phyloP scores from a whole-genome alignment of 805 yeast genomes.

The Cyberlindnera mississippiensis region DNA sequence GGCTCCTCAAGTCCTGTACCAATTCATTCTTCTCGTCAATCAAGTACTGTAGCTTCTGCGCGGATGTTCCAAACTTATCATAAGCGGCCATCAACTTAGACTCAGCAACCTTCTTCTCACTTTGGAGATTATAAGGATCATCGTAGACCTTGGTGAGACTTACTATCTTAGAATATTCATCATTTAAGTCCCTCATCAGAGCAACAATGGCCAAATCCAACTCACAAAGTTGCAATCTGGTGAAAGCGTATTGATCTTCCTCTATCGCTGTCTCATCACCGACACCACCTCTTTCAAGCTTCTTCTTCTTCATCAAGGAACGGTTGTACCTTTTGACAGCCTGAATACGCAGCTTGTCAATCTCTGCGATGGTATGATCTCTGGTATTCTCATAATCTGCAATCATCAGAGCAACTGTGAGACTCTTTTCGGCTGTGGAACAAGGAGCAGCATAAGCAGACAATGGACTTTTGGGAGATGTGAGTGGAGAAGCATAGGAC shows the following conservation, averaged over 20 bases:
- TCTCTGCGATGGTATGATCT: slow-evolving; percentile 3
- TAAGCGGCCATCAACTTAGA: slow-evolving; percentile 1
- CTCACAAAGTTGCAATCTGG: slow-evolving; percentile 8
- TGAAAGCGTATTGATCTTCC: not conserved
- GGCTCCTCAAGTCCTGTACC: not conserved
- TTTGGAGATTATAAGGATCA: slow-evolving; percentile 5
- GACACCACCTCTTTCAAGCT: not conserved
- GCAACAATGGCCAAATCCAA: slow-evolving; percentile 10
- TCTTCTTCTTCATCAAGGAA: slow-evolving; percentile 1
- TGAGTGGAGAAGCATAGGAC: not conserved
- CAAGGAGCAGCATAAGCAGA: not conserved
- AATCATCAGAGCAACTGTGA: slow-evolving; percentile 5
- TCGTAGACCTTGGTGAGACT: not conserved
- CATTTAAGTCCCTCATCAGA: slow-evolving; percentile 3
- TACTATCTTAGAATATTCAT: slow-evolving; percentile 1
- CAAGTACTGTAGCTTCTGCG: slow-evolving; percentile 5
- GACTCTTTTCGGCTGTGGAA: not conserved
- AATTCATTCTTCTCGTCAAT: slow-evolving; percentile 1
- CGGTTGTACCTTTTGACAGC: slow-evolving; percentile 11
- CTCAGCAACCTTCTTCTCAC: slow-evolving; percentile 3
- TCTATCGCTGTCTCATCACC: not conserved
- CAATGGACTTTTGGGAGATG: not conserved
- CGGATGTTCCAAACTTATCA: slow-evolving; percentile 4
- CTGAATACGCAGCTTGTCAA: slow-evolving; percentile 3
- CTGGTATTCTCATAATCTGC: slow-evolving; percentile 5